Evolutionary conservation across 164 flowering plant species (phyloP), one percentile per base, ranked within the genome.

Genomic region (Stephania yunnanensis): DNA sequence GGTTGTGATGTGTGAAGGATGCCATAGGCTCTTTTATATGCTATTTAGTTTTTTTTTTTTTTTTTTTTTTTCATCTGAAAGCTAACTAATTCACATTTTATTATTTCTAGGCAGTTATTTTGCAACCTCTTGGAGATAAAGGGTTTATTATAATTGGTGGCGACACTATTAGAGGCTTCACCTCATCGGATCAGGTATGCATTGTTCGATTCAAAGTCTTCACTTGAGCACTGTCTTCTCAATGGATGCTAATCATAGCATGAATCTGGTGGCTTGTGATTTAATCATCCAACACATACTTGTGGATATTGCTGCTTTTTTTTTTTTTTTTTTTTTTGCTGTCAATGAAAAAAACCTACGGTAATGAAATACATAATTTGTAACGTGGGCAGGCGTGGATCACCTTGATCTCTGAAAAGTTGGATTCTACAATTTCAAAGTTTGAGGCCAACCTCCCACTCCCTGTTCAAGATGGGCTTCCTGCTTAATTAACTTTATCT

Each of bases 71-170:
- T 11, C 69, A 42, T 70, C 72, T 30, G 31, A 68, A 67, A 30
- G 45, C 30, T 42, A 65, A 19, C 64, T 77, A 31, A 77, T 45
- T 50, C 25, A 71, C 50, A 42, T 10, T 70, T 58, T 77, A 46
- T 67, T 69, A 76, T 78, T 42, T 69, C 53, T 71, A 95, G 99
- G 94, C 98, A 73, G 98, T 93, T 72, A 92, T 95, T 79, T 83
- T 93, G 87, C 99, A 95, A 84, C 97, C 99, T 53, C 83, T 93
- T 76, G 99, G 94, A 73, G 89, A 90, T 31, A 85, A 84, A 82
- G 98, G 97, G 73, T 82, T 95, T 81, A 86, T 87, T 45, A 76
- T 92, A 68, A 76, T 93, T 74, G 99, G 98, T 67, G 98, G 98
- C 53, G 89, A 95, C 87, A 93, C 90, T 68, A 81, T 92, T 25